Evolutionary conservation across 208 protist species (phyloP), one percentile per base, ranked within the genome.

Genomic region (Wallacemonas collosoma): DNA sequence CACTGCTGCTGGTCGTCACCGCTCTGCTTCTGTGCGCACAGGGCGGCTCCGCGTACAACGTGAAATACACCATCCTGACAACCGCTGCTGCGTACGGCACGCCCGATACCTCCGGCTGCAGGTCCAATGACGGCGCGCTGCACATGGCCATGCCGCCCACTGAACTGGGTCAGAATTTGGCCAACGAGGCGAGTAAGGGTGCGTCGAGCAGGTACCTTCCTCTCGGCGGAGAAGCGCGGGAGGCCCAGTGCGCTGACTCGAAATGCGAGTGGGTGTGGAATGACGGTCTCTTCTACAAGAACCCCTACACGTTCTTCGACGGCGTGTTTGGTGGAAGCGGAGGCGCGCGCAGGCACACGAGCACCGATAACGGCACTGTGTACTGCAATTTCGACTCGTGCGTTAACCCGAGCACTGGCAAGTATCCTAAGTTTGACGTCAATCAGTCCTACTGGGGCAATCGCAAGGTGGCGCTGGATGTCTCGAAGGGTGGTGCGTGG

Each of bases 231-330:
- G 72, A 79, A 60, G 50, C 82, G 35, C 72, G 75, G 17, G 75
- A 78, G 68, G 41, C 75, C 1, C 74, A 80, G 36, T 93, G 87
- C 80, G 54, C 81, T 2, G 60, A 65, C 60, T 14, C 40, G 5
- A 65, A 69, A 48, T 93, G 87, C 73, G 60, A 40, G 9, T 93
- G 87, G 85, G 57, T 83, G 54, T 93, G 81, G 63, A 83, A 80
- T 54, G 75, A 86, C 43, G 87, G 87, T n/a, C 78, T 93, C 7
- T 82, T 80, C 71, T 77, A 80, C 71, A 14, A 48, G 38, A 87
- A 87, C 43, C 44, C 81, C 43, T 2, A 79, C 3, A 85, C 76
- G 9, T 93, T 93, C 67, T 91, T 74, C 60, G 58, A 72, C 15
- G 86, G 86, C 9, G 65, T 86, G 12, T 41, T 82, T 35, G 43